These are phyloP conservation scores for Aspergillus sparsus DNA, from an alignment of 495 filamentous ascomycete genomes.

Conservation along the genomic window DNA sequence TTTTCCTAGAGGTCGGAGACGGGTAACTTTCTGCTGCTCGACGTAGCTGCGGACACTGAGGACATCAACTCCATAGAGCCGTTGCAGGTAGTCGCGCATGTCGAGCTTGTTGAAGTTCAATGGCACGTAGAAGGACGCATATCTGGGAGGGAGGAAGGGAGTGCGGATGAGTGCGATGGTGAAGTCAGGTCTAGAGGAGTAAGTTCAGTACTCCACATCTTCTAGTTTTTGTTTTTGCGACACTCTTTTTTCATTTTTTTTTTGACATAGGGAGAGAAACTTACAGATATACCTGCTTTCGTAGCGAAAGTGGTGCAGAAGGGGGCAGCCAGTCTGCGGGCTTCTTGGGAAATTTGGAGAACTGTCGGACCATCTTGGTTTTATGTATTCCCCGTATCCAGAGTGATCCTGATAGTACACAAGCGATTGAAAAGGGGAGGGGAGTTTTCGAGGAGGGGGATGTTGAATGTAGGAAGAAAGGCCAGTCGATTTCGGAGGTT, in stretches of 20 bases:
- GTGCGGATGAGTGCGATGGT: constrained; percentile 73
- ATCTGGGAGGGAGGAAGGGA: constrained; percentile 68
- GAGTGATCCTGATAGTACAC: not conserved
- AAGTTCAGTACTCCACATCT: constrained; percentile 3
- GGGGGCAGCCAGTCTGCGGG: constrained; percentile 26
- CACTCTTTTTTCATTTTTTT: not conserved
- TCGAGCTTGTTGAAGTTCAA: constrained; percentile 90
- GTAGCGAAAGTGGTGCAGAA: constrained; percentile 26
- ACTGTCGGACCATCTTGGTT: constrained; percentile 40
- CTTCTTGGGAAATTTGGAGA: constrained; percentile 33
- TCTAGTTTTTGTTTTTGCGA: not conserved
- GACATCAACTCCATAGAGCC: constrained; percentile 69
- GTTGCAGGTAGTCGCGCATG: constrained; percentile 81
- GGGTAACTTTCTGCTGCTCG: constrained; percentile 62
- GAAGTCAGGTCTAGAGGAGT: constrained; percentile 67
- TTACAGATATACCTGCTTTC: constrained; percentile 71
- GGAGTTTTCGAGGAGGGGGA: constrained; percentile 5
- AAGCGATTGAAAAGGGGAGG: not conserved
- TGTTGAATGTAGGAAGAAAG: not conserved
- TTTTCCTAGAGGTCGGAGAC: constrained; percentile 40
- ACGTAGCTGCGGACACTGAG: constrained; percentile 76
- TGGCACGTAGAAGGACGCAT: constrained; percentile 82
- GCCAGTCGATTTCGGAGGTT: constrained; percentile 5
- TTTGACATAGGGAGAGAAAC: constrained; percentile 24
- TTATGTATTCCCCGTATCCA: not conserved